These are phyloP conservation scores for Daldinia eschscholtzii DNA, from an alignment of 2,329 filamentous ascomycete species.

Conservation along the genomic window DNA sequence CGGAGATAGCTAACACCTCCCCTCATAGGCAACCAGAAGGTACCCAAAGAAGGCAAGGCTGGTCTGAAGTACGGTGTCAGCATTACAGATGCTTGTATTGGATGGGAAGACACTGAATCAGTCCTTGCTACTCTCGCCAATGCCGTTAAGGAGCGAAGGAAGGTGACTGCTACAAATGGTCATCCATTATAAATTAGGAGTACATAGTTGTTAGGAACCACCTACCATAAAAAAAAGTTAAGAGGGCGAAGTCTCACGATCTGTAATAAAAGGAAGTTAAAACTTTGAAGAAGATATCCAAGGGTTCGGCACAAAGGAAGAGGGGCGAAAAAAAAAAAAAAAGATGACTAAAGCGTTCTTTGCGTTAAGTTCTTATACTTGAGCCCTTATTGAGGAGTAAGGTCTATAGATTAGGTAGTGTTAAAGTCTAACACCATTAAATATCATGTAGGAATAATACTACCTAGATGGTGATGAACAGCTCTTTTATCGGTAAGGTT, in stretches of 20 bases:
- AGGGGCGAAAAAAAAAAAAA: conserved; percentile 9
- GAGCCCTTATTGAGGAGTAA: neutral
- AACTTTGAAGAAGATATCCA: conserved; percentile 22
- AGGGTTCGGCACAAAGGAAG: conserved; percentile 1
- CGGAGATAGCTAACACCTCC: conserved; percentile 45
- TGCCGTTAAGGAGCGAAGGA: conserved; percentile 81
- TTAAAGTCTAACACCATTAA: neutral
- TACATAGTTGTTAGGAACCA: neutral
- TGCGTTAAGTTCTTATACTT: conserved; percentile 1
- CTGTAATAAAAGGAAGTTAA: conserved; percentile 29
- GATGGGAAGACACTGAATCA: conserved; percentile 88
- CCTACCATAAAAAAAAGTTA: neutral
- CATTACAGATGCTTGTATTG: conserved; percentile 97
- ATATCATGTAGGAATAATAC: neutral
- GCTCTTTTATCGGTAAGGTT: neutral
- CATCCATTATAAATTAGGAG: conserved; percentile 24
- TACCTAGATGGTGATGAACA: neutral
- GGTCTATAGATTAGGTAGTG: neutral
- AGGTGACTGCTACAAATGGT: conserved; percentile 53
- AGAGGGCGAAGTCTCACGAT: conserved; percentile 10
- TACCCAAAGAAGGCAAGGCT: conserved; percentile 85
- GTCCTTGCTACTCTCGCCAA: conserved; percentile 83
- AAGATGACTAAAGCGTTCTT: conserved; percentile 8
- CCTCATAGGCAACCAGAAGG: conserved; percentile 82
- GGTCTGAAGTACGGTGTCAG: conserved; percentile 93